Conservation (phyloP, 2,329 filamentous ascomycete genomes). For the Elsinoe australis region DNA sequence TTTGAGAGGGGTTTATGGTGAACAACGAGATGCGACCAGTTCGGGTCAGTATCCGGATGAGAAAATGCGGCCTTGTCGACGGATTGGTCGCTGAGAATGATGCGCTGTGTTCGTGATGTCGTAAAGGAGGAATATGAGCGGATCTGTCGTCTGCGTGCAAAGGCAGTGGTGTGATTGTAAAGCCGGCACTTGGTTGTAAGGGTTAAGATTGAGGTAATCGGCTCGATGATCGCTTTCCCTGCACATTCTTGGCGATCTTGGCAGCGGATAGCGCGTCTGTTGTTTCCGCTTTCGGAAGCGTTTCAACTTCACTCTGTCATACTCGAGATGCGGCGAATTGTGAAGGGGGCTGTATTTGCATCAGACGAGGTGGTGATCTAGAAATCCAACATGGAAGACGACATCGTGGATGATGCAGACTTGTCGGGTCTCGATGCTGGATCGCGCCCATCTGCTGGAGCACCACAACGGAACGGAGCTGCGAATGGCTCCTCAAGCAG, state of each 20-base stretch:
- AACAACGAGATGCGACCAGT: slow-evolving; percentile 9
- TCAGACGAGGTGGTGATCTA: no score
- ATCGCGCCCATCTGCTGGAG: slow-evolving; percentile 23
- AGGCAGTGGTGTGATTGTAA: neutral
- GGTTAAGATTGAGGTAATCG: slow-evolving; percentile 15
- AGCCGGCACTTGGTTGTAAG: slow-evolving; percentile 1
- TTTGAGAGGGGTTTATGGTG: neutral
- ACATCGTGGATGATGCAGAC: slow-evolving; percentile 38
- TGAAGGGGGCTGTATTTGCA: no score
- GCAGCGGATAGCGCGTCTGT: neutral
- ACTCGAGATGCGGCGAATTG: no score
- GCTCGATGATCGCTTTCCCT: slow-evolving; percentile 4
- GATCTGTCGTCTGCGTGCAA: no score
- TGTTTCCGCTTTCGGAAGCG: slow-evolving; percentile 10
- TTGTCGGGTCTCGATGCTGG: slow-evolving; percentile 35
- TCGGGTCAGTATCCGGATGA: neutral
- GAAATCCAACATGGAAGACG: slow-evolving; percentile 45
- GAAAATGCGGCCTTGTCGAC: no score
- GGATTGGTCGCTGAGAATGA: neutral
- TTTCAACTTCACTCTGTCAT: slow-evolving; percentile 14
- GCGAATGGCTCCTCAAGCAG: slow-evolving; percentile 8
- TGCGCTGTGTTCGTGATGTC: no score
- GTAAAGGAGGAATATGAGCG: no score
- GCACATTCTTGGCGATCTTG: neutral
- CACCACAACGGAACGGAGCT: slow-evolving; percentile 25